phyloP scores from a whole-genome alignment of 2,329 filamentous ascomycete species.

The Neocatenulostroma microsporum region DNA sequence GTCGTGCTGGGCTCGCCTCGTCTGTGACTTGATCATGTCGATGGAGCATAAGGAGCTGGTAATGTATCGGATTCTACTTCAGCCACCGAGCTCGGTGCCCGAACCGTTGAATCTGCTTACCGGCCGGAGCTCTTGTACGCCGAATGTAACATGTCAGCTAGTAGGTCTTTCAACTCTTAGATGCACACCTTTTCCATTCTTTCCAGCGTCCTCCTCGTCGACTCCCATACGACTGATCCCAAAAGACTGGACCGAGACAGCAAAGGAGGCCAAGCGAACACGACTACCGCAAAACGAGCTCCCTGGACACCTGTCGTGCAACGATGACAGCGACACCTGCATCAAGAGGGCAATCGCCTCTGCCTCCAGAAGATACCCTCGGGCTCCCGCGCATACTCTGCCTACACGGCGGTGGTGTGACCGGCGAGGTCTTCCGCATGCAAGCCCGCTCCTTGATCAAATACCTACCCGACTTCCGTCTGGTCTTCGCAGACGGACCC shows the following conservation, averaged over 20 bases:
- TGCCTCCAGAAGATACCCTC: not conserved
- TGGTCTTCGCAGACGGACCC: constrained; percentile 65
- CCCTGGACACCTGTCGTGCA: no score
- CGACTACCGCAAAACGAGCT: no score
- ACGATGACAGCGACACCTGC: constrained; percentile 3
- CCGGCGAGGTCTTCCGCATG: constrained; percentile 58
- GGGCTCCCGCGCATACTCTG: constrained; percentile 60
- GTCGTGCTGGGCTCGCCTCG: no score
- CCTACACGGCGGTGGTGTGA: constrained; percentile 72
- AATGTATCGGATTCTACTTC: no score
- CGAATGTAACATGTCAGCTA: constrained; percentile 7
- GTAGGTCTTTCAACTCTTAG: not conserved
- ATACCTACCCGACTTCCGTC: constrained; percentile 54
- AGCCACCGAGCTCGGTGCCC: no score
- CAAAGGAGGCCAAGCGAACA: no score
- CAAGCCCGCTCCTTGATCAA: constrained; percentile 55
- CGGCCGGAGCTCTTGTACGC: constrained; percentile 9
- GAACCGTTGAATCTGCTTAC: constrained; percentile 2
- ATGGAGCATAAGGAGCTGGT: no score
- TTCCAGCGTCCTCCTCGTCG: constrained; percentile 3
- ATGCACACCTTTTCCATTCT: constrained; percentile 1
- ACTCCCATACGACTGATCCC: no score
- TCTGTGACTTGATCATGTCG: no score
- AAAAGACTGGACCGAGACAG: no score
- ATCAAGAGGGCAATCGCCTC: not conserved